phyloP scores from a whole-genome alignment of 768 basidiomycete species.

The Omphalotus guepiniiformis region DNA sequence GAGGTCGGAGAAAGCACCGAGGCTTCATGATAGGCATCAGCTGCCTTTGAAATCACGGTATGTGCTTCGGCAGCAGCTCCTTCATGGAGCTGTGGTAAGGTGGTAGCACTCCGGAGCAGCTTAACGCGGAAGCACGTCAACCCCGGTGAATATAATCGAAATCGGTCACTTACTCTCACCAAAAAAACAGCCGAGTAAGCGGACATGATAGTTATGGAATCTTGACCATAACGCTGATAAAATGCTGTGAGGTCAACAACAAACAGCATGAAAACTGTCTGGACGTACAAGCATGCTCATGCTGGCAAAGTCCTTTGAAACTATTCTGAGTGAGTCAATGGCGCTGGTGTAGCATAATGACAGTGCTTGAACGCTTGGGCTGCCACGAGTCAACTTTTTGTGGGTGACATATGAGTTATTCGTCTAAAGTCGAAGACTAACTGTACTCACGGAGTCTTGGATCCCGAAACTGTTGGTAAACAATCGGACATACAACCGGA shows the following conservation, averaged over 20 bases:
- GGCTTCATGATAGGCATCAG: conserved; percentile 75
- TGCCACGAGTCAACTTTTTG: conserved; percentile 56
- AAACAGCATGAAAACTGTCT: background rate
- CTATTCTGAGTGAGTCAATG: conserved; percentile 62
- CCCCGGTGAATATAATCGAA: conserved; percentile 6
- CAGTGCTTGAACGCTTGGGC: conserved; percentile 64
- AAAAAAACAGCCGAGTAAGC: conserved; percentile 82
- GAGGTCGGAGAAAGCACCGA: conserved; percentile 57
- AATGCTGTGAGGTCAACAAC: conserved; percentile 4
- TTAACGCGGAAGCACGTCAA: conserved; percentile 22
- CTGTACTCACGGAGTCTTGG: conserved; percentile 56
- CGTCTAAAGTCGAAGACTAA: conserved; percentile 2
- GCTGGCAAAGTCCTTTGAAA: conserved; percentile 67
- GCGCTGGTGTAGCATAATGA: conserved; percentile 74
- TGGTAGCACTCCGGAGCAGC: conserved; percentile 67
- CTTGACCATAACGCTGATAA: conserved; percentile 75
- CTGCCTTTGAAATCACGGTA: conserved; percentile 59
- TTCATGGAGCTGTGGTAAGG: conserved; percentile 53
- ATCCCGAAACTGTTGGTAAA: conserved; percentile 86
- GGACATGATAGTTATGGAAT: conserved; percentile 81
- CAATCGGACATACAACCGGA: conserved; percentile 72
- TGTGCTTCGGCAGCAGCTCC: conserved; percentile 64
- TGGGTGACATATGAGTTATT: conserved; percentile 11
- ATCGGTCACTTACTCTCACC: conserved; percentile 49
- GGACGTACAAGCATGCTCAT: conserved; percentile 67